Evolutionary conservation across 352 stramenopile genomes (phyloP).

Genomic region (Peronospora farinosa): DNA sequence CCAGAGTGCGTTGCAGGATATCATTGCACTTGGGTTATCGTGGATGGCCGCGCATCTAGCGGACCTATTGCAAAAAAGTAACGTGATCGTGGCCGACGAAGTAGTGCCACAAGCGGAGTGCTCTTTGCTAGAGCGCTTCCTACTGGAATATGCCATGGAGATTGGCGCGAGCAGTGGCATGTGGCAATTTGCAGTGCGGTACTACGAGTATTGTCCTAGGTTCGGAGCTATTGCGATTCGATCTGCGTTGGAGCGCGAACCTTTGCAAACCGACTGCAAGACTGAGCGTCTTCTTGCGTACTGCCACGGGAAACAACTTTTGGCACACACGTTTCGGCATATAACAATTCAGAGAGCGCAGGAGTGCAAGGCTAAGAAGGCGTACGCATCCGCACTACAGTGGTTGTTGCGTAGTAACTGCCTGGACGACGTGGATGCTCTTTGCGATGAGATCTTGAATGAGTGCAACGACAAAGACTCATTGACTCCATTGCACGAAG

Average conservation of each 20-base stretch:
- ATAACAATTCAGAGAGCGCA: conserved; percentile 40
- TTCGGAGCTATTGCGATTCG: conserved; percentile 40
- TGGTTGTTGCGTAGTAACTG: conserved; percentile 62
- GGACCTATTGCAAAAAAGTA: conserved; percentile 54
- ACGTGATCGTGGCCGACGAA: conserved; percentile 42
- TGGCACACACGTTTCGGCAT: conserved; percentile 28
- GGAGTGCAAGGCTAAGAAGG: conserved; percentile 34
- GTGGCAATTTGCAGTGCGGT: conserved; percentile 62
- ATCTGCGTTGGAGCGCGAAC: conserved; percentile 41
- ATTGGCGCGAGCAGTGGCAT: conserved; percentile 46
- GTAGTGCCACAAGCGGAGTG: conserved; percentile 38
- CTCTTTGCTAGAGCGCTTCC: conserved; percentile 51
- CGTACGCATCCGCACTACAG: conserved; percentile 45
- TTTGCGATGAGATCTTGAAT: conserved; percentile 51
- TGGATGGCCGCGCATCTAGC: conserved; percentile 70
- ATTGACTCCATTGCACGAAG: conserved; percentile 48
- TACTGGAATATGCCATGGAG: conserved; percentile 66
- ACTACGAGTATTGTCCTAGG: conserved; percentile 56
- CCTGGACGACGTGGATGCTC: conserved; percentile 44
- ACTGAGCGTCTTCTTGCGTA: conserved; percentile 47
- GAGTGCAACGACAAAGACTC: conserved; percentile 37
- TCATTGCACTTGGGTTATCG: conserved; percentile 56
- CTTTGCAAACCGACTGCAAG: conserved; percentile 51
- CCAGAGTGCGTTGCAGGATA: conserved; percentile 54
- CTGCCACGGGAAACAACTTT: conserved; percentile 43